phyloP scores from a whole-genome alignment of 495 filamentous ascomycete species.

The Penicillium mononematosum region DNA sequence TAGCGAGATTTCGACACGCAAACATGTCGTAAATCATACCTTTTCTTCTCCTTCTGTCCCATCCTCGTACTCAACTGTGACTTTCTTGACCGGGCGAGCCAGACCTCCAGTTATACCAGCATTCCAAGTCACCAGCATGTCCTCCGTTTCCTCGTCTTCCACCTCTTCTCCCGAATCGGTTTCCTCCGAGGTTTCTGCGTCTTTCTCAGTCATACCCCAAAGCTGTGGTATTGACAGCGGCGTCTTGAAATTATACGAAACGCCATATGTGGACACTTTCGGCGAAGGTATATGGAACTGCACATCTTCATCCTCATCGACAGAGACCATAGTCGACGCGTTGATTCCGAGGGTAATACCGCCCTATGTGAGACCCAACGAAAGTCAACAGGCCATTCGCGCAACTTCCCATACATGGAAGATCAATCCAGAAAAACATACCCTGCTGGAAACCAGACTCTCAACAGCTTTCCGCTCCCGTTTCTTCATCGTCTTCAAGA shows the following conservation, averaged over 20 bases:
- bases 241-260: slow-evolving; percentile 38
- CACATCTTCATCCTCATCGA: slow-evolving; percentile 34
- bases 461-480: slow-evolving; percentile 44
- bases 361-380: slow-evolving; percentile 24
- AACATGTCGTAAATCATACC: slow-evolving; percentile 18
- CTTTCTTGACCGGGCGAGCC: slow-evolving; percentile 20
- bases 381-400: slow-evolving; percentile 9
- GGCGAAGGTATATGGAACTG: slow-evolving; percentile 32
- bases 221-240: slow-evolving; percentile 33
- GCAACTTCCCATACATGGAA: slow-evolving; percentile 1
- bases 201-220: slow-evolving; percentile 18
- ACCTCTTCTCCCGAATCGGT: slow-evolving; percentile 10
- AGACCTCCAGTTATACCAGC: slow-evolving; percentile 35
- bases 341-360: slow-evolving; percentile 43
- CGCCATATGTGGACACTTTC: slow-evolving; percentile 23
- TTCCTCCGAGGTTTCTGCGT: slow-evolving; percentile 10
- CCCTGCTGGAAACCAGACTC: slow-evolving; percentile 43
- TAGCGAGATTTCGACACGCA: slow-evolving; percentile 8
- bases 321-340: slow-evolving; percentile 36
- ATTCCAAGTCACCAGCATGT: slow-evolving; percentile 33
- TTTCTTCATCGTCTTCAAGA: slow-evolving; percentile 47
- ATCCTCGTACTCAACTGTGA: slow-evolving; percentile 28
- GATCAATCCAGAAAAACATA: slow-evolving; percentile 27
- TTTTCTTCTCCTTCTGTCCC: slow-evolving; percentile 23
- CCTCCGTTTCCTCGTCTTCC: slow-evolving; percentile 11